Percentiles rank a stretch among this genome's conserved stretches.
These are phyloP conservation scores for Sphagnum magellanicum DNA, from an alignment of 228 moss, liverwort and hornwort genomes.

Conservation along the genomic window DNA sequence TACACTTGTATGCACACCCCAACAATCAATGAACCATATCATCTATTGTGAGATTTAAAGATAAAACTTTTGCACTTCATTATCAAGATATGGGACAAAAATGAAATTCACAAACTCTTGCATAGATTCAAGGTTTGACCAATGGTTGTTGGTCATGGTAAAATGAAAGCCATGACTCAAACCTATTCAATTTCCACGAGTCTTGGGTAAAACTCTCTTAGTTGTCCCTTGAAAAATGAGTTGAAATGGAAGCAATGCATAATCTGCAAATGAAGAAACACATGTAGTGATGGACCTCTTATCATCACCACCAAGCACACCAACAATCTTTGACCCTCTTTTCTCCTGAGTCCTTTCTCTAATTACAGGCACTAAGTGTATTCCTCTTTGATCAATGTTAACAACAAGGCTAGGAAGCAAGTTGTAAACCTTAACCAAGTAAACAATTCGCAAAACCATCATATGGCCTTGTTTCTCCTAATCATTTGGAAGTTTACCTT, in stretches of 20 bases:
- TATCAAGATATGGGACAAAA: not conserved
- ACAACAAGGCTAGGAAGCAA: not conserved
- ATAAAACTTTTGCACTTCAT: not conserved
- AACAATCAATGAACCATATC: not conserved
- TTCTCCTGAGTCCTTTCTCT: not conserved
- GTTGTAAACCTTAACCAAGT: not conserved
- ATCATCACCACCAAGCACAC: too few relatives aligned
- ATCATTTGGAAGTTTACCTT: not conserved
- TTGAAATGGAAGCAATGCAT: too few relatives aligned
- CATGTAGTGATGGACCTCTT: too few relatives aligned
- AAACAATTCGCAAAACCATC: not conserved
- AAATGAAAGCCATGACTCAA: not conserved
- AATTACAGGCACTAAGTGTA: not conserved
- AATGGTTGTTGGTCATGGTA: not conserved
- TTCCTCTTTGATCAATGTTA: conserved; percentile 1
- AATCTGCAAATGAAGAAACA: too few relatives aligned
- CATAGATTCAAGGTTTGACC: not conserved
- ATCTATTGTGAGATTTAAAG: not conserved
- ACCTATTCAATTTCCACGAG: not conserved
- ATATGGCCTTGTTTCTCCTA: not conserved
- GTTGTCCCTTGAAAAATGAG: too few relatives aligned
- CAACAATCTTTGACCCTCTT: not conserved
- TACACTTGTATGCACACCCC: not conserved
- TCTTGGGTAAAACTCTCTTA: too few relatives aligned
- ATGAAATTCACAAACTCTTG: not conserved